These are phyloP conservation scores for Fusarium lyarnte DNA, from an alignment of 2,329 filamentous ascomycete genomes.

Conservation along the genomic window DNA sequence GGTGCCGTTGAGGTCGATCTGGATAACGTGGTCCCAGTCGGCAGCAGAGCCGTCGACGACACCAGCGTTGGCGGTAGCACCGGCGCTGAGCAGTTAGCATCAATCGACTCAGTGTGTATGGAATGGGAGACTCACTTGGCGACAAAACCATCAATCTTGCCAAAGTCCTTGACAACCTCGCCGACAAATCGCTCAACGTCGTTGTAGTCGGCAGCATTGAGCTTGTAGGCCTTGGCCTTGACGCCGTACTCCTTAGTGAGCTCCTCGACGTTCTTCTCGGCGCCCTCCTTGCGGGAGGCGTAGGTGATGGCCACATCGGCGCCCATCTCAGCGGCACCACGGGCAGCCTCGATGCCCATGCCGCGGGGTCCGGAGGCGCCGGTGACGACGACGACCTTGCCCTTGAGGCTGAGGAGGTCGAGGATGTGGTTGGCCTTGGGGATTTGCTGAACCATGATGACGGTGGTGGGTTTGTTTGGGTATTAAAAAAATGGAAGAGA, in stretches of 20 bases:
- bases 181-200: slow-evolving; percentile 63
- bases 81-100: slow-evolving; percentile 55
- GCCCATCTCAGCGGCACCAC: slow-evolving; percentile 76
- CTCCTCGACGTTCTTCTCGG: slow-evolving; percentile 71
- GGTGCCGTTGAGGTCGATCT: slow-evolving; percentile 72
- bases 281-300: slow-evolving; percentile 74
- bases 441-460: slow-evolving; percentile 63
- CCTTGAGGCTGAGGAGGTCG: slow-evolving; percentile 77
- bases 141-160: slow-evolving; percentile 77
- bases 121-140: slow-evolving; percentile 70
- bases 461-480: background rate
- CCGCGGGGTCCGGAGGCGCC: slow-evolving; percentile 75
- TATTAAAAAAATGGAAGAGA: background rate
- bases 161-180: slow-evolving; percentile 77
- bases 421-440: slow-evolving; percentile 66
- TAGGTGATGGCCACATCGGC: slow-evolving; percentile 78
- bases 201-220: slow-evolving; percentile 64
- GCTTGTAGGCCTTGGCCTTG: slow-evolving; percentile 70
- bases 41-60: slow-evolving; percentile 74
- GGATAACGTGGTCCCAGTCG: slow-evolving; percentile 72
- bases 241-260: slow-evolving; percentile 74
- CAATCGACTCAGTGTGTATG: accelerated
- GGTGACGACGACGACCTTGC: slow-evolving; percentile 76
- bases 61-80: slow-evolving; percentile 73
- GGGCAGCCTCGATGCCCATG: slow-evolving; percentile 75